Evolutionary conservation across 2,329 filamentous ascomycete genomes (phyloP), one percentile per base, ranked within the genome.

Genomic region (Cladobotryum mycophilum): DNA sequence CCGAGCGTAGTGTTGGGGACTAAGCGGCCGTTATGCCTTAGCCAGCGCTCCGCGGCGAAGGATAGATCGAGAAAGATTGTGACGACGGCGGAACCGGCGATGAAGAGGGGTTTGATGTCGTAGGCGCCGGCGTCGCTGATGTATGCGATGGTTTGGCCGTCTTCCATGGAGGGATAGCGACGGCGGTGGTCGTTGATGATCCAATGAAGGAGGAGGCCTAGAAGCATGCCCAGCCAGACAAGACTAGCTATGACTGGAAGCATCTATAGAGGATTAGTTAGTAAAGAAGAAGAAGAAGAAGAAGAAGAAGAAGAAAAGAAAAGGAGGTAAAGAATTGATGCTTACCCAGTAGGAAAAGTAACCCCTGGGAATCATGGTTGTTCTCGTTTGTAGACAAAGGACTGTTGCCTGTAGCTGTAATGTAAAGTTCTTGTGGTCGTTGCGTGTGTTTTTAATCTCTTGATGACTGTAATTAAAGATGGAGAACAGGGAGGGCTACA

Each of bases 21-120:
- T 25, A 97, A 77, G 13, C 89, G 84, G 8, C 89, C 88, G 18
- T 74, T 76, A 69, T 96, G 91, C 42, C 92, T 84, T 47, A 97
- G 77, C 81, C 85, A 93, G 55, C 91, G 83, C 71, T 96, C 92
- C 13, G 86, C 74, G 48, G 87, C 68, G 64, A 99, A 93, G 22
- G 86, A 82, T 8, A 89, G 69, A 70, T 95, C 87, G 62, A 99
- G 85, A 55, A 88, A 84, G 45, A 95, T 74, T 18, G 89, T 86
- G 5, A 87, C 90, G 35, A 89, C 70, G 48, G 76, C 72, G 61
- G 79, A 84, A 59, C 88, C 85, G 34, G 83, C 75, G 61, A 93
- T 84, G 73, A 93, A 93, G 55, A 92, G 76, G 2, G 88, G 88
- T 64, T 91, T 87, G 15, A 91, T 76, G 25, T 74, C 67, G 36